phyloP scores from a whole-genome alignment of 768 basidiomycete species.

The Trametopsis cervina region DNA sequence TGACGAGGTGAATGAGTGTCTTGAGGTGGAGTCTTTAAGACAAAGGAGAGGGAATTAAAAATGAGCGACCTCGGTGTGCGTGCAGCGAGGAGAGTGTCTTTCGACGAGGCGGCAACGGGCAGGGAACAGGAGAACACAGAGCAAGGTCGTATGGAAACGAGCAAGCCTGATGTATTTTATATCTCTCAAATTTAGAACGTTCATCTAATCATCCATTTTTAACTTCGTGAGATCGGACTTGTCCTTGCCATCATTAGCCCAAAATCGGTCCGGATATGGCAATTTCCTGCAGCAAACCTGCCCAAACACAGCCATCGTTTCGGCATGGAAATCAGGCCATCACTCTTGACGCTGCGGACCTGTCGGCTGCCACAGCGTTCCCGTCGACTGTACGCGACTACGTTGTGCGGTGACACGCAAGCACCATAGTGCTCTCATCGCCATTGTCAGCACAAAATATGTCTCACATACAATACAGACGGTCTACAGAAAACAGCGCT shows the following conservation, averaged over 20 bases:
- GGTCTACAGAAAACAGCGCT: slow-evolving; percentile 10
- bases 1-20: slow-evolving; percentile 9
- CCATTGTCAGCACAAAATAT: not conserved
- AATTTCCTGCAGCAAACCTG: not conserved
- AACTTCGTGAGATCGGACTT: too few species aligned
- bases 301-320: not conserved
- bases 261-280: not conserved
- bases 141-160: too few species aligned
- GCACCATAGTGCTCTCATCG: not conserved
- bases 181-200: not conserved
- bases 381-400: not conserved
- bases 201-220: too few species aligned
- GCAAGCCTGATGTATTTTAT: not conserved
- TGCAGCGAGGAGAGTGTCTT: too few species aligned
- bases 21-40: not conserved
- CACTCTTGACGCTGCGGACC: too few species aligned
- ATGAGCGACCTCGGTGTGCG: too few species aligned
- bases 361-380: too few species aligned
- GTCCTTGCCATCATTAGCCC: not conserved
- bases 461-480: slow-evolving; percentile 1
- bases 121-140: not conserved
- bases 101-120: slow-evolving; percentile 7
- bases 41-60: slow-evolving; percentile 12
- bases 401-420: not conserved
- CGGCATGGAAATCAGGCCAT: too few species aligned